Evolutionary conservation across 2,329 filamentous ascomycete genomes (phyloP), one percentile per base, ranked within the genome.

Genomic region (Colletotrichum kahawae): DNA sequence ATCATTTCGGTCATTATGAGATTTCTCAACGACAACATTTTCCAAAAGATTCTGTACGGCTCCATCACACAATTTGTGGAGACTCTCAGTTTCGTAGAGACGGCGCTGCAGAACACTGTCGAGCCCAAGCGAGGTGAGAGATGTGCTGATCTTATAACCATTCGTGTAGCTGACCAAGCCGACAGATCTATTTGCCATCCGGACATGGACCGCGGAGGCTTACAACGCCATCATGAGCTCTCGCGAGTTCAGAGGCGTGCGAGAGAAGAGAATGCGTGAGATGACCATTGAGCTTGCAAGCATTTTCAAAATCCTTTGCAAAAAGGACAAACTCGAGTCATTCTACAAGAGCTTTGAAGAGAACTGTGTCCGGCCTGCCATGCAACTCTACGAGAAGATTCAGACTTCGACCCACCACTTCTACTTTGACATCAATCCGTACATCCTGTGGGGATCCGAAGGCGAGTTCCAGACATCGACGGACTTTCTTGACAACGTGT

Each of bases 381-480:
- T 86, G 77, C 71, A 67, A 13, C 79, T 86, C 2, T 82, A 85
- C 36, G 84, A 87, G 76, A 85, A 85, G 77, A 77, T 86, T 31
- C 79, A 83, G 27, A 81, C 83, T 10, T 85, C 84, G 31, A 84
- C 83, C 0, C 80, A 84, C 66, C 80, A 84, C 56, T 86, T 85
- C 74, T 83, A 84, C 57, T 80, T 85, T 14, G 81, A 83, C 60
- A 79, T 83, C 54, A 81, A 84, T 70, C 76, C 80, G 0, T 83
- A 81, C 72, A 79, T 83, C 24, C 54, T 79, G 8, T 81, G 80
- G 76, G 77, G 77, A 5, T 34, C 72, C 0, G 77, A 77, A 8
- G 77, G 79, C 16, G 77, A 78, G 10, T 75, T 83, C 59, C 77
- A 77, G 34, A 78, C 71, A 38, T 83, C 79, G 8, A 78, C 80